phyloP scores from a whole-genome alignment of 495 filamentous ascomycete species.

The Xylaria grammica region DNA sequence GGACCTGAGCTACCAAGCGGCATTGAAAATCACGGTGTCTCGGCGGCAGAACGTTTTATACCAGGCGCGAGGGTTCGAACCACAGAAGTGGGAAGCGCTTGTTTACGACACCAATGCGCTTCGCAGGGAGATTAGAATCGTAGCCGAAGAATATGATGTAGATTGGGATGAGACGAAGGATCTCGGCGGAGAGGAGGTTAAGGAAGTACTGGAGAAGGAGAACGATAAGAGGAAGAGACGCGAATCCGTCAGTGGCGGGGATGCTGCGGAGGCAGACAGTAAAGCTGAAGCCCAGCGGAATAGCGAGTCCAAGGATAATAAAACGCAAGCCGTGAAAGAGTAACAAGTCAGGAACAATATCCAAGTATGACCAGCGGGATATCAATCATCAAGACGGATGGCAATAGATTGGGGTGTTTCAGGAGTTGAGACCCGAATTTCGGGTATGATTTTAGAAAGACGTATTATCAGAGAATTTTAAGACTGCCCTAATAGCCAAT shows the following conservation, averaged over 20 bases:
- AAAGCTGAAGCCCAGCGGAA: slow-evolving; percentile 51
- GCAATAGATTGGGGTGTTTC: not conserved
- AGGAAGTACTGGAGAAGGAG: slow-evolving; percentile 70
- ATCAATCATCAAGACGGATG: not conserved
- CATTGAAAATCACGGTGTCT: slow-evolving; percentile 84
- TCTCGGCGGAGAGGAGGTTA: slow-evolving; percentile 75
- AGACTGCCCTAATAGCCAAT: not conserved
- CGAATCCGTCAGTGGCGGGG: slow-evolving; percentile 39
- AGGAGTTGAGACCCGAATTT: not conserved
- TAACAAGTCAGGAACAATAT: not conserved
- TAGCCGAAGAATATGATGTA: slow-evolving; percentile 90
- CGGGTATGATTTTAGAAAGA: not conserved
- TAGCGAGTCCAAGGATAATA: slow-evolving; percentile 41
- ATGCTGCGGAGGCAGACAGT: slow-evolving; percentile 56
- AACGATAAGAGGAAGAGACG: slow-evolving; percentile 46
- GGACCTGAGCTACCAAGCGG: slow-evolving; percentile 83
- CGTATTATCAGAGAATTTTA: not conserved
- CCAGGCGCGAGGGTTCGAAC: slow-evolving; percentile 72
- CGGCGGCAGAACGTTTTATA: slow-evolving; percentile 80
- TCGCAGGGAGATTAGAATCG: slow-evolving; percentile 76
- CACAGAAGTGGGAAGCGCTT: slow-evolving; percentile 74
- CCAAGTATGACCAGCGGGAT: not conserved
- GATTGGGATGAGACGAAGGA: slow-evolving; percentile 88
- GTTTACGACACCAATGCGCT: slow-evolving; percentile 83
- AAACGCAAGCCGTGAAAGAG: slow-evolving; percentile 21